phyloP scores from a whole-genome alignment of 2,329 filamentous ascomycete genomes.

The Fusarium miscanthi region DNA sequence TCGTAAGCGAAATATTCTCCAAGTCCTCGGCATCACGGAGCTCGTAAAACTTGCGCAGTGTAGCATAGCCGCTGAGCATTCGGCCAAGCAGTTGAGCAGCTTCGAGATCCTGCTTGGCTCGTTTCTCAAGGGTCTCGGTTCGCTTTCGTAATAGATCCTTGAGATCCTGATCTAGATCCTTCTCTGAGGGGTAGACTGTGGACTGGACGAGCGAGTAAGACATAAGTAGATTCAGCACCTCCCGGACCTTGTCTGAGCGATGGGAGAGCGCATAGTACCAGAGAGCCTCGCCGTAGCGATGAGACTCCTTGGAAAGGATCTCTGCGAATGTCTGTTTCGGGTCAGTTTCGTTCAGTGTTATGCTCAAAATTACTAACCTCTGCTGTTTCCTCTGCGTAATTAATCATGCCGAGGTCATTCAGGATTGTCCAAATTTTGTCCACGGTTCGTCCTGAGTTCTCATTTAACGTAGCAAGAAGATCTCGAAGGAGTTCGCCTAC shows the following conservation, averaged over 20 bases:
- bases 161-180: conserved; percentile 79
- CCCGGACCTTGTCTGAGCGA: conserved; percentile 79
- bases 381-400: conserved; percentile 82
- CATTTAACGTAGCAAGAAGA: conserved; percentile 69
- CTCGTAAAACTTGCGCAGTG: conserved; percentile 88
- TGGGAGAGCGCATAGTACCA: conserved; percentile 93
- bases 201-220: conserved; percentile 90
- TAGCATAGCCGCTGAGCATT: conserved; percentile 91
- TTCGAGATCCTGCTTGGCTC: conserved; percentile 80
- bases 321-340: conserved; percentile 80
- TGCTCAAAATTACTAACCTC: conserved; percentile 68
- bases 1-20: conserved; percentile 47
- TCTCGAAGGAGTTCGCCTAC: conserved; percentile 78
- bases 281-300: conserved; percentile 85
- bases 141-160: conserved; percentile 76
- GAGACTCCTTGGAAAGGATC: conserved; percentile 75
- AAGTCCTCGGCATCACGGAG: conserved; percentile 71
- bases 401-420: conserved; percentile 79
- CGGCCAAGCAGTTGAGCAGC: conserved; percentile 86
- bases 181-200: conserved; percentile 77
- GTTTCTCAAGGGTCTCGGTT: conserved; percentile 74
- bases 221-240: conserved; percentile 87
- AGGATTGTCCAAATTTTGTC: conserved; percentile 86
- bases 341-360: conserved; percentile 40
- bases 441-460: conserved; percentile 76